phyloP scores from a whole-genome alignment of 306 rosid genomes.

The Elaeagnus macrophylla region DNA sequence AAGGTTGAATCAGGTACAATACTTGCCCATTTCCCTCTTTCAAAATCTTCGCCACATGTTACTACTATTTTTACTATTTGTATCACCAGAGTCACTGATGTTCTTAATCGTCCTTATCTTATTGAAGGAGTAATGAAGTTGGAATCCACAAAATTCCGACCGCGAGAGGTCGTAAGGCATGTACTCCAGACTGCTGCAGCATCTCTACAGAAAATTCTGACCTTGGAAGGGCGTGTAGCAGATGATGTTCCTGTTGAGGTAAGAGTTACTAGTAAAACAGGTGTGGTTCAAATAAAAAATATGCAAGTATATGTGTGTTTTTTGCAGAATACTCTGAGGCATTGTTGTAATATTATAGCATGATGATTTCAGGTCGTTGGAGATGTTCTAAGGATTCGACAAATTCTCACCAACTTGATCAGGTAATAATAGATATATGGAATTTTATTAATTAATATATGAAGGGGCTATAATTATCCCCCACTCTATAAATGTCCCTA shows the following conservation, averaged over 20 bases:
- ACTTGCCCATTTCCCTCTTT: conserved; percentile 10
- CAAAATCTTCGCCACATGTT: too few species aligned
- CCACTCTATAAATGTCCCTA: background rate
- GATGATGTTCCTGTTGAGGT: conserved; percentile 95
- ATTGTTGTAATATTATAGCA: background rate
- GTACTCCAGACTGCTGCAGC: conserved; percentile 97
- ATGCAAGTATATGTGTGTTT: background rate
- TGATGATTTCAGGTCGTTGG: conserved; percentile 58
- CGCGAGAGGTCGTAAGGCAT: conserved; percentile 82
- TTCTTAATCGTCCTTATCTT: background rate
- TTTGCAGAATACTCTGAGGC: background rate
- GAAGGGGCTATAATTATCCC: background rate
- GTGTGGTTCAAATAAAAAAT: background rate
- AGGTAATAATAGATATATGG: conserved; percentile 45
- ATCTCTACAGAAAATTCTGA: conserved; percentile 73
- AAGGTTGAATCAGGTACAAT: conserved; percentile 88
- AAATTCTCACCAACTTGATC: conserved; percentile 80
- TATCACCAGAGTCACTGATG: background rate
- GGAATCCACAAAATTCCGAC: conserved; percentile 84
- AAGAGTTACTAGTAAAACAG: conserved; percentile 6
- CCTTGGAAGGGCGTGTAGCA: conserved; percentile 75
- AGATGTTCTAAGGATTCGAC: conserved; percentile 88
- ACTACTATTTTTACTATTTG: too few species aligned
- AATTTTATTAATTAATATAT: too few species aligned
- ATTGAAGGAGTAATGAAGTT: conserved; percentile 78